Conservation (phyloP, 2,329 filamentous ascomycete genomes). For the Beauveria pseudobassiana region DNA sequence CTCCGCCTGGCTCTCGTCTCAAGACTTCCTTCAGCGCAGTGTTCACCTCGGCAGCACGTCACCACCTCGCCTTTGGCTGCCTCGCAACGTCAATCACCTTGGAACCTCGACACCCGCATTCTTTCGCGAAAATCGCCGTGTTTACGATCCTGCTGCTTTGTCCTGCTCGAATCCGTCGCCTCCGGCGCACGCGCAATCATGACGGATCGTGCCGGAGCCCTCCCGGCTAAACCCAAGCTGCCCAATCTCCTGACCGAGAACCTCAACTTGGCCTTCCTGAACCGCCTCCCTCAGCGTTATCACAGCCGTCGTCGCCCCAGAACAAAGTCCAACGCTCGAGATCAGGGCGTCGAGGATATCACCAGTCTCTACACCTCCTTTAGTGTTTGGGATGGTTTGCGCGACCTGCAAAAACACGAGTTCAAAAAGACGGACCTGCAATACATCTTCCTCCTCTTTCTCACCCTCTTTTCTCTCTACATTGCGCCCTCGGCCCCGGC, state of each 20-base stretch:
- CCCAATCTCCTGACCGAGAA: constrained; percentile 33
- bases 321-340: constrained; percentile 30
- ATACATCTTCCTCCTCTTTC: constrained; percentile 65
- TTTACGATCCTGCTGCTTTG: background rate
- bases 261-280: constrained; percentile 35
- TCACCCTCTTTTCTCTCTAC: constrained; percentile 75
- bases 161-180: background rate
- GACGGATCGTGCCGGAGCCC: constrained; percentile 30
- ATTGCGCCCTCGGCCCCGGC: constrained; percentile 76
- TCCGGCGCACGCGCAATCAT: constrained; percentile 21
- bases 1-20: background rate
- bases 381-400: constrained; percentile 70
- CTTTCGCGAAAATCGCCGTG: background rate
- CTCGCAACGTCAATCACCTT: background rate
- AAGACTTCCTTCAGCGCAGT: background rate
- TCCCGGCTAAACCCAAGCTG: constrained; percentile 33
- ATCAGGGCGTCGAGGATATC: constrained; percentile 49
- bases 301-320: constrained; percentile 31
- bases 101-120: background rate
- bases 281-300: constrained; percentile 34
- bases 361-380: constrained; percentile 74
- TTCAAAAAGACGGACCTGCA: constrained; percentile 82
- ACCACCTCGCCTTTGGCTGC: background rate
- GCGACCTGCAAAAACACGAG: constrained; percentile 65
- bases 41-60: constrained; percentile 1